phyloP scores from a whole-genome alignment of 2,329 filamentous ascomycete species.

The Bipolaris cookei region DNA sequence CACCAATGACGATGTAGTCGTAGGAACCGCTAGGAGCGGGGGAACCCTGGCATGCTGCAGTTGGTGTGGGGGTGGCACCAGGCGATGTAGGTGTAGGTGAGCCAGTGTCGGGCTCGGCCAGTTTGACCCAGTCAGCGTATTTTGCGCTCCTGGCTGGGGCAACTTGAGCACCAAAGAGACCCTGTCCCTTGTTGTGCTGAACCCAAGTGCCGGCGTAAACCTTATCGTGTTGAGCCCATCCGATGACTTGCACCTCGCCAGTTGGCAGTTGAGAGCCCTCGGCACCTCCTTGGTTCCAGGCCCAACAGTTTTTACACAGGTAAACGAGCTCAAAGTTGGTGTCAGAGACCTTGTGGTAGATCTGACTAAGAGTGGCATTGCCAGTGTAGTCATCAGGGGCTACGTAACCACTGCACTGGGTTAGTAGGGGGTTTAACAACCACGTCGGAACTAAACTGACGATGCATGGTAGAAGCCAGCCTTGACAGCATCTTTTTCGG shows the following conservation, averaged over 20 bases:
- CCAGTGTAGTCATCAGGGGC: constrained; percentile 66
- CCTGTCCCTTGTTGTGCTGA: constrained; percentile 61
- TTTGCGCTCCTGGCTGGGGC: constrained; percentile 53
- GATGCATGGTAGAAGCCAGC: constrained; percentile 42
- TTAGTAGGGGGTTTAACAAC: constrained; percentile 16
- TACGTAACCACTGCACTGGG: constrained; percentile 58
- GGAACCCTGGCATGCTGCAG: constrained; percentile 44
- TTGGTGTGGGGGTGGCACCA: constrained; percentile 25
- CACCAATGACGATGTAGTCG: constrained; percentile 70
- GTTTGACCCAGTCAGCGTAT: constrained; percentile 51
- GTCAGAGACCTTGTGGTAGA: constrained; percentile 63
- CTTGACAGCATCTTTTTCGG: constrained; percentile 34
- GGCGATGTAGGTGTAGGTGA: constrained; percentile 32
- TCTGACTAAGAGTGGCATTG: constrained; percentile 65
- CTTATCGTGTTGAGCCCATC: constrained; percentile 61
- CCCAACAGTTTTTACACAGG: constrained; percentile 62
- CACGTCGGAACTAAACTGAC: constrained; percentile 26
- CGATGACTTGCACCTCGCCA: constrained; percentile 54
- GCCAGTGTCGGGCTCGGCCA: constrained; percentile 37
- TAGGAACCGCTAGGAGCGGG: constrained; percentile 55
- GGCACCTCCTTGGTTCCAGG: constrained; percentile 53
- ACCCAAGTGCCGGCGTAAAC: constrained; percentile 53
- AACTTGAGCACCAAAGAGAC: constrained; percentile 59
- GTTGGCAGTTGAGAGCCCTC: constrained; percentile 48
- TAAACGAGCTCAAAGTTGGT: constrained; percentile 69